Base-by-base conservation (phyloP, 371 early-diverging fungal genomes). In the Apophysomyces variabilis region DNA sequence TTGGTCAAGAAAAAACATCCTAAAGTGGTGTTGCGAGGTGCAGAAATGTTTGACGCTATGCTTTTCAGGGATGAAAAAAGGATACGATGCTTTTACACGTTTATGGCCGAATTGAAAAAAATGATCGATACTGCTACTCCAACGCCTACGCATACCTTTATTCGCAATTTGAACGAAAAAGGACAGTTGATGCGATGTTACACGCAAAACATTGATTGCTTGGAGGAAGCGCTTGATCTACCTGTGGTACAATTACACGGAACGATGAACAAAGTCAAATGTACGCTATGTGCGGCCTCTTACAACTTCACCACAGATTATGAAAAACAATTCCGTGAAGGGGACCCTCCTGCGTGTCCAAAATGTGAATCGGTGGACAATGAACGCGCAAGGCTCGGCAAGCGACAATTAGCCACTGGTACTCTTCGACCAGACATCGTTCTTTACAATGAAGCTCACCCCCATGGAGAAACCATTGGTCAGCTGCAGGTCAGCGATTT, bases 181-280 rank as follows among this genome's bases (percentile, higher is more conserved):
- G 92, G 92, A 41, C 86, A 89, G 65, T 76, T 96, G 39, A 70
- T 92, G 16, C 85, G 99, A 16, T 96, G 95, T 76, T 99, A 99
- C 70, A 97, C 98, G 57, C 99, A 99, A 79, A 99, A 99, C 77
- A 98, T 99, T 68, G 99, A 99, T 70, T 91, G 95, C 60, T 77
- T 99, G n/a, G 98, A 99, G 74, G 87, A 84, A 18, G 78, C 85
- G n/a, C 65, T 86, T 5, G 80, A 85, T 37, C 73, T 89, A 38
- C 80, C 82, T 26, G 93, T 95, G 1, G 92, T 99, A 16, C 95
- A 95, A 73, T 83, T 99, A 14, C 98, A 99, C 80, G 99, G 99
- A 11, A 87, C 92, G 16, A 87, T 98, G 78, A 86, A 89, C 61
- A 85, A 82, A 36, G 89, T 97, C 26, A 85, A 89, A 60, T 98